phyloP scores from a whole-genome alignment of 495 filamentous ascomycete species.

The Aspergillus nidulans region DNA sequence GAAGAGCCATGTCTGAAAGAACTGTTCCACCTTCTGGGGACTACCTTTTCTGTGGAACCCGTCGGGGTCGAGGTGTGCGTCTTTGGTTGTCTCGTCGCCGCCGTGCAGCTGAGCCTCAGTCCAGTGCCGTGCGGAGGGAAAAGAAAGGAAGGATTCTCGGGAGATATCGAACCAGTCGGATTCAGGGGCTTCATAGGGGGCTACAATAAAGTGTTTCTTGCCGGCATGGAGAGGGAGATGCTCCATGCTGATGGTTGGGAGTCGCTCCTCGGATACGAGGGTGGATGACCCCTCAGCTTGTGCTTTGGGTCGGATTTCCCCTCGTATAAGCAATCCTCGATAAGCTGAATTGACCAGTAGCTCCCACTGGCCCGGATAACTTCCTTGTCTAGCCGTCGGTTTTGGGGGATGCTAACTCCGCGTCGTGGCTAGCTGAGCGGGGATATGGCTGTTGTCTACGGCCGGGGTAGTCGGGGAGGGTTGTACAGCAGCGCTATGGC shows the following conservation, averaged over 20 bases:
- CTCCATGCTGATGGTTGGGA: background rate
- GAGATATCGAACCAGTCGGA: background rate
- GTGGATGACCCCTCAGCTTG: no score
- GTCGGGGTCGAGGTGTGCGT: background rate
- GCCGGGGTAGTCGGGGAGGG: no score
- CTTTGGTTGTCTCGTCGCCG: background rate
- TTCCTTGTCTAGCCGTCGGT: no score
- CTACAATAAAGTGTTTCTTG: background rate
- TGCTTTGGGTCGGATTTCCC: no score
- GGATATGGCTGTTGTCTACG: no score
- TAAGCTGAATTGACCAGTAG: no score
- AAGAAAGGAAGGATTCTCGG: background rate
- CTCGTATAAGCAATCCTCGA: no score
- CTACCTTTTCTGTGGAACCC: background rate
- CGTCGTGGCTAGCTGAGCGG: no score
- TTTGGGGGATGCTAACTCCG: no score
- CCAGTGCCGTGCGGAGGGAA: background rate
- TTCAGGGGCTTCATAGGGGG: constrained; percentile 1
- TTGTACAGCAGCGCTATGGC: no score
- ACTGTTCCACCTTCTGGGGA: background rate
- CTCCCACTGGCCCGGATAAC: no score
- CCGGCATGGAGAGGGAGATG: constrained; percentile 1
- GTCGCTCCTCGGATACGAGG: no score
- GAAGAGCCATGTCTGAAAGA: constrained; percentile 13
- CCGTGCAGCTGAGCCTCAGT: constrained; percentile 3